These are phyloP conservation scores for Scedosporium dehoogii DNA, from an alignment of 2,329 filamentous ascomycete species.

Conservation along the genomic window DNA sequence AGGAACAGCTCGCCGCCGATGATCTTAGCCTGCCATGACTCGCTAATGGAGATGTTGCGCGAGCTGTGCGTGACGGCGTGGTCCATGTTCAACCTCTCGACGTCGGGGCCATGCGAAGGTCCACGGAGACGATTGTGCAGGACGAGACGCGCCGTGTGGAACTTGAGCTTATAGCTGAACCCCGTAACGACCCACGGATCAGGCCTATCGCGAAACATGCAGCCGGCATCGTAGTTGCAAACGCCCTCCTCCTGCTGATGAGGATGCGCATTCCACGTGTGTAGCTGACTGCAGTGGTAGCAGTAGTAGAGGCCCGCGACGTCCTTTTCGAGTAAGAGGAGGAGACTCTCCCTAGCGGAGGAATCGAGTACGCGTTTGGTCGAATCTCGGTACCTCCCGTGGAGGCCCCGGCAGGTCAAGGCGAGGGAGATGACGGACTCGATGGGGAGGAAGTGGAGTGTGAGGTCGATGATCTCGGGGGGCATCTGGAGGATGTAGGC, in stretches of 20 bases:
- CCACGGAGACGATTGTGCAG: conserved; percentile 8
- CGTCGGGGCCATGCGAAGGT: background rate
- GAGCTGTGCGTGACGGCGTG: background rate
- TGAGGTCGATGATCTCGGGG: conserved; percentile 5
- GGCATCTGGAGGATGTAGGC: conserved; percentile 6
- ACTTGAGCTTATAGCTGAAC: background rate
- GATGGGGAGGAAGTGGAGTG: background rate
- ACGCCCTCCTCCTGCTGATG: background rate
- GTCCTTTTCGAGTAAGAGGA: conserved; percentile 7
- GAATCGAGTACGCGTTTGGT: background rate
- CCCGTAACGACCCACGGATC: background rate
- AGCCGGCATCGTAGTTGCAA: background rate
- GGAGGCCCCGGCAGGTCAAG: conserved; percentile 5
- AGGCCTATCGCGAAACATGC: background rate
- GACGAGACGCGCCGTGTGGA: conserved; percentile 2
- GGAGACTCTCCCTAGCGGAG: background rate
- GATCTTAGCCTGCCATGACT: conserved; percentile 6
- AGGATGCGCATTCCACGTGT: background rate
- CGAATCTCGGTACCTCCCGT: background rate
- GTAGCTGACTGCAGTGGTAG: conserved; percentile 1
- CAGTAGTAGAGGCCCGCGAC: conserved; percentile 2
- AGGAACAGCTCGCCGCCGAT: conserved; percentile 9
- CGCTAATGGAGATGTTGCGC: background rate
- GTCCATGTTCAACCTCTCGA: background rate
- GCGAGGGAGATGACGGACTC: conserved; percentile 6